phyloP scores from a whole-genome alignment of 768 basidiomycete species.

The Lyophyllum shimeji region DNA sequence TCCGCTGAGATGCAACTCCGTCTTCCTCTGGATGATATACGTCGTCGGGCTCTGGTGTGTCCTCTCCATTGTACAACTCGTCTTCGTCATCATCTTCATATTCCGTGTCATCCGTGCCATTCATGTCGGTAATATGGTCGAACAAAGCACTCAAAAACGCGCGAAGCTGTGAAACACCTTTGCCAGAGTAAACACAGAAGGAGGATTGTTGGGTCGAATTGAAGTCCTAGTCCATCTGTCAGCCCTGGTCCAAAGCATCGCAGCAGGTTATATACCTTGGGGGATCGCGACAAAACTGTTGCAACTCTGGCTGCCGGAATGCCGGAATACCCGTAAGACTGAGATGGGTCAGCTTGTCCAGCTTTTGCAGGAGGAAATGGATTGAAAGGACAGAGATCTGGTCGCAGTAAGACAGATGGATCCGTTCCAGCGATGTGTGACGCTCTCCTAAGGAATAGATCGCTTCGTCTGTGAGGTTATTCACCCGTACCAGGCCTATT shows the following conservation, averaged over 20 bases:
- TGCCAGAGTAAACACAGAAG: constrained; percentile 97
- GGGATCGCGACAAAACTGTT: constrained; percentile 90
- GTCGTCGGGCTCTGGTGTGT: constrained; percentile 44
- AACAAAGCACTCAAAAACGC: constrained; percentile 75
- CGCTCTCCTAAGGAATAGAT: constrained; percentile 86
- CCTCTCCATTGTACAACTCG: constrained; percentile 47
- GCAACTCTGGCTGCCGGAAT: constrained; percentile 82
- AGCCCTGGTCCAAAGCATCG: neutral
- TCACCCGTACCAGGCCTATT: constrained; percentile 92
- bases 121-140: constrained; percentile 72
- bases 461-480: constrained; percentile 91
- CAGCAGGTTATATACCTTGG: constrained; percentile 52
- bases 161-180: constrained; percentile 82
- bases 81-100: constrained; percentile 63
- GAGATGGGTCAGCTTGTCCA: constrained; percentile 91
- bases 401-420: constrained; percentile 97
- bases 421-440: constrained; percentile 85
- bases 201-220: constrained; percentile 84
- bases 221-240: constrained; percentile 64
- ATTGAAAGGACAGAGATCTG: constrained; percentile 91
- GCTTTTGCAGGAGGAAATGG: constrained; percentile 83
- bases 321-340: constrained; percentile 96
- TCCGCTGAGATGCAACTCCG: constrained; percentile 28
- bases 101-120: constrained; percentile 67
- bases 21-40: constrained; percentile 34